These are phyloP conservation scores for Pichia thaimueangensis DNA, from an alignment of 805 yeast species.

Conservation along the genomic window DNA sequence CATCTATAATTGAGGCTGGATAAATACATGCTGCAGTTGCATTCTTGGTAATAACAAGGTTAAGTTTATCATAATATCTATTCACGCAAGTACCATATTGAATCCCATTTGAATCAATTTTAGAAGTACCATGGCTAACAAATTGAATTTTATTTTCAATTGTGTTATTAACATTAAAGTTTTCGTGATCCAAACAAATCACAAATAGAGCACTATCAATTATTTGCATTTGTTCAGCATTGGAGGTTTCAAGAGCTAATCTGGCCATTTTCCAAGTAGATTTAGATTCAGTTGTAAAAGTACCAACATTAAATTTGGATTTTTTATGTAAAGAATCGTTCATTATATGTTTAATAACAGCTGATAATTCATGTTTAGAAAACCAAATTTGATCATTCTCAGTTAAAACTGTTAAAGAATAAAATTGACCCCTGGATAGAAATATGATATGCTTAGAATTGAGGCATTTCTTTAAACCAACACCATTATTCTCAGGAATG, in stretches of 20 bases:
- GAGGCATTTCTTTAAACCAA: conserved; percentile 32
- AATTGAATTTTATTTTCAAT: conserved; percentile 45
- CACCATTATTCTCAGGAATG: conserved; percentile 37
- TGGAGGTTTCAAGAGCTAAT: conserved; percentile 34
- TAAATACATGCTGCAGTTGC: conserved; percentile 55
- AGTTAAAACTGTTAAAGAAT: conserved; percentile 43
- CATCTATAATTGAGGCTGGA: conserved; percentile 54
- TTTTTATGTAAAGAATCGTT: conserved; percentile 35
- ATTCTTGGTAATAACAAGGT: conserved; percentile 46
- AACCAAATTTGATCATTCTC: conserved; percentile 42
- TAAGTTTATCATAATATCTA: conserved; percentile 55
- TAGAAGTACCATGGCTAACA: conserved; percentile 47
- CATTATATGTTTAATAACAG: conserved; percentile 38
- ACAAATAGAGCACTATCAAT: conserved; percentile 49
- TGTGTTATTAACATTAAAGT: conserved; percentile 40
- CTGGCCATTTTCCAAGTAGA: conserved; percentile 44
- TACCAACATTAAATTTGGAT: conserved; percentile 38
- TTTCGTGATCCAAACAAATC: conserved; percentile 42
- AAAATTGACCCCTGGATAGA: conserved; percentile 45
- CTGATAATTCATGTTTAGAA: conserved; percentile 44
- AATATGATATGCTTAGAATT: conserved; percentile 46
- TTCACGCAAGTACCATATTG: conserved; percentile 55
- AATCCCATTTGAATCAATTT: conserved; percentile 38
- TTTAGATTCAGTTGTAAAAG: conserved; percentile 49
- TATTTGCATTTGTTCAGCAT: conserved; percentile 29